Evolutionary conservation across 2,329 filamentous ascomycete species (phyloP).

Genomic region (Graphiopsis chlorocephala): DNA sequence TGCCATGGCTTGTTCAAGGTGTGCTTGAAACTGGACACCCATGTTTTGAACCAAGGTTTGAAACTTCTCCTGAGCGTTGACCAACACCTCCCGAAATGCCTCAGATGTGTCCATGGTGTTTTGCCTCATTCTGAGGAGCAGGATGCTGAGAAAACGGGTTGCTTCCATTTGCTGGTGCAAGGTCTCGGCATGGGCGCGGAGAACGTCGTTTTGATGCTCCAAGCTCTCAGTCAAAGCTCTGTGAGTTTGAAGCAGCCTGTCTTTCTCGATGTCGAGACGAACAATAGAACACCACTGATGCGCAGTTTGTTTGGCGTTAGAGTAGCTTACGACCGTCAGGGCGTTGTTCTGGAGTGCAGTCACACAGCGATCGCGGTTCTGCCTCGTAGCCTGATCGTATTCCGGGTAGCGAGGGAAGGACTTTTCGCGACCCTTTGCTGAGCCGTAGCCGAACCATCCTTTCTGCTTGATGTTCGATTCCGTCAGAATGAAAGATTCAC

Average conservation of each 20-base stretch:
- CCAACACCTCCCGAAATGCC: neutral
- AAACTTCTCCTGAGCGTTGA: neutral
- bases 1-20: too few relatives aligned
- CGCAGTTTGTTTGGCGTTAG: slow-evolving; percentile 60
- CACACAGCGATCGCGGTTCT: slow-evolving; percentile 51
- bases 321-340: slow-evolving; percentile 63
- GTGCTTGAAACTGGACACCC: too few relatives aligned
- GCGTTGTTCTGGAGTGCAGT: slow-evolving; percentile 47
- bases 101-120: neutral
- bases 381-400: slow-evolving; percentile 30
- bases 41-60: too few relatives aligned
- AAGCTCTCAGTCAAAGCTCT: slow-evolving; percentile 17
- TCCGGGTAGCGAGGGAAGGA: slow-evolving; percentile 18
- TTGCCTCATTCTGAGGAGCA: neutral
- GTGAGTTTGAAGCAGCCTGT: slow-evolving; percentile 26
- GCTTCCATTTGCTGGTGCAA: neutral
- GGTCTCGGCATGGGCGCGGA: slow-evolving; percentile 17
- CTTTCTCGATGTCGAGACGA: slow-evolving; percentile 57
- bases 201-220: neutral
- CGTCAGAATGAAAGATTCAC: slow-evolving; percentile 48
- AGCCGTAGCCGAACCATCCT: slow-evolving; percentile 27
- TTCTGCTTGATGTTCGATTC: slow-evolving; percentile 32
- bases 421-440: slow-evolving; percentile 16
- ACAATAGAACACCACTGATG: slow-evolving; percentile 61
- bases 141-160: neutral